Evolutionary conservation across 257 asterid species (phyloP).

Genomic region (Solanum ossicruentum): DNA sequence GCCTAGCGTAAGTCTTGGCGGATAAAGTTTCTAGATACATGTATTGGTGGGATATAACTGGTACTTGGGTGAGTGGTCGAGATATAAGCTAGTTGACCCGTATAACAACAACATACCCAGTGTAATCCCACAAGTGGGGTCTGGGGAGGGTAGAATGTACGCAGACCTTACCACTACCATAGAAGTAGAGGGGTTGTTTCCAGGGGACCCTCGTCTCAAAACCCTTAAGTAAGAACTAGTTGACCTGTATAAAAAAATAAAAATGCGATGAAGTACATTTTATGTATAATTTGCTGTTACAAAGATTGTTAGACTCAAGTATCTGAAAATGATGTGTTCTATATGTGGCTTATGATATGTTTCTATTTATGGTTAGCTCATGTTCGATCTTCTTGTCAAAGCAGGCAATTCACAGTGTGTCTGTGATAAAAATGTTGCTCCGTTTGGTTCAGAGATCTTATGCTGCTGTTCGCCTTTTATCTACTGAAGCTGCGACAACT

Average conservation of each 20-base stretch:
- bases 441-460: conserved; percentile 34
- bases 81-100: background rate
- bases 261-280: background rate
- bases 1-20: background rate
- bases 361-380: background rate
- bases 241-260: background rate
- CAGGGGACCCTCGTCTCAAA: too few species aligned
- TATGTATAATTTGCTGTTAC: background rate
- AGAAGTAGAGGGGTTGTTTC: too few species aligned
- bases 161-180: too few species aligned
- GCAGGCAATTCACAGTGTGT: background rate
- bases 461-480: conserved; percentile 52
- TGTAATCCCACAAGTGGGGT: too few species aligned
- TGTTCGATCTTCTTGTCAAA: background rate
- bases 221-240: too few species aligned
- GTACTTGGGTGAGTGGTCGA: background rate
- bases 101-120: too few species aligned
- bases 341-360: background rate
- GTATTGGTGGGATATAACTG: background rate
- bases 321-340: background rate
- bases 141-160: too few species aligned
- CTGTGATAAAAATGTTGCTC: conserved; percentile 17
- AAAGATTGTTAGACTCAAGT: background rate
- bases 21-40: background rate
- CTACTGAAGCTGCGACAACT: conserved; percentile 31